Evolutionary conservation across 176 grass and related monocot species (phyloP).

Genomic region (Oryza australiensis): DNA sequence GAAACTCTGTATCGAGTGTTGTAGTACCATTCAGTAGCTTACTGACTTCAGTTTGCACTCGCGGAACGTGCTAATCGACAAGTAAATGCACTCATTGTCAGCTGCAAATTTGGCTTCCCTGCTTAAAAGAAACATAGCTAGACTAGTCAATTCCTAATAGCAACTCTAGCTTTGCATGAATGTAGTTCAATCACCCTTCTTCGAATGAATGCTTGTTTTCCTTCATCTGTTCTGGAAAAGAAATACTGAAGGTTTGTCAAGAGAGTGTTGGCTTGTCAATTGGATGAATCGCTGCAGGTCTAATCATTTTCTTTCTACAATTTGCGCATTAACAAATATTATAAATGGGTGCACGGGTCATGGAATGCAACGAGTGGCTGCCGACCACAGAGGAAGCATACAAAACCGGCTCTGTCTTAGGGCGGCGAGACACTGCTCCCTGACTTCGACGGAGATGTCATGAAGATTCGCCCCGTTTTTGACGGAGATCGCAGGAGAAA

Average conservation of each 20-base stretch:
- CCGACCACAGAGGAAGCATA: slow-evolving; percentile 26
- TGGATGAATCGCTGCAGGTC: not conserved
- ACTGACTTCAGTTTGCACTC: not conserved
- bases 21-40: too few relatives aligned
- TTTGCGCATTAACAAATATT: not conserved
- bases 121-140: too few relatives aligned
- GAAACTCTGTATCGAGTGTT: not conserved
- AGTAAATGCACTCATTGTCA: not conserved
- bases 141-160: too few relatives aligned
- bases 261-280: not conserved
- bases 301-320: not conserved
- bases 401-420: not conserved
- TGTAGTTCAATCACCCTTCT: not conserved
- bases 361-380: not conserved
- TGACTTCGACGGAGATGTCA: not conserved
- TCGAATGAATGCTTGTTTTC: not conserved
- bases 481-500: not conserved
- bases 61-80: not conserved
- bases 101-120: not conserved
- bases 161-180: too few relatives aligned
- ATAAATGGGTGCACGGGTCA: not conserved
- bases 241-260: not conserved
- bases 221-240: not conserved
- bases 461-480: not conserved
- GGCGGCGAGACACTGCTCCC: not conserved